These are phyloP conservation scores for Aaosphaeria arxii DNA, from an alignment of 2,329 filamentous ascomycete genomes.

Conservation along the genomic window DNA sequence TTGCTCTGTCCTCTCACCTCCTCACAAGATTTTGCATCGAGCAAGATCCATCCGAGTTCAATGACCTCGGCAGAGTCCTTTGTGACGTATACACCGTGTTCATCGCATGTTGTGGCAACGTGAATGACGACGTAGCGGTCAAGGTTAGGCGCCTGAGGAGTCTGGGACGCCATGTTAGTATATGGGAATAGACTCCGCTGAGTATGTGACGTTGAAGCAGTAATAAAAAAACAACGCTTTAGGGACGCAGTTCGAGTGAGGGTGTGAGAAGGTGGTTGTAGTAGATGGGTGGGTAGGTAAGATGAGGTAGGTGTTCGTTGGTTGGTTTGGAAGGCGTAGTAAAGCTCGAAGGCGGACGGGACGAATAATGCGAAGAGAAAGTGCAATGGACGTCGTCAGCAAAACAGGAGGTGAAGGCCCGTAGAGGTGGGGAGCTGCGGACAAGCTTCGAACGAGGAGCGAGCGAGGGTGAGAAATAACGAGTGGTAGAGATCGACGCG, in stretches of 20 bases:
- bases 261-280: no score
- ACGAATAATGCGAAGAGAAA: background rate
- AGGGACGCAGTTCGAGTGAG: no score
- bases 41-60: constrained; percentile 95
- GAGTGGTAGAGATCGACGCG: no score
- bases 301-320: no score
- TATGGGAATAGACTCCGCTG: background rate
- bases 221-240: no score
- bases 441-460: no score
- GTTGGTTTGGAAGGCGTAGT: no score
- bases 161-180: constrained; percentile 25
- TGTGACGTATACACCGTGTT: constrained; percentile 98
- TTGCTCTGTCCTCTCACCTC: constrained; percentile 58
- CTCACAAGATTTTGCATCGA: constrained; percentile 87
- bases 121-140: constrained; percentile 98
- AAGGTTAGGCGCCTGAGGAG: constrained; percentile 49
- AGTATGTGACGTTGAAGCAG: no score
- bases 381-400: background rate
- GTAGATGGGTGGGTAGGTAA: no score
- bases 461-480: no score
- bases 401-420: background rate
- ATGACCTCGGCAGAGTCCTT: constrained; percentile 99
- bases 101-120: constrained; percentile 97
- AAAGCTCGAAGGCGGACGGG: no score
- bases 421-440: background rate